Conservation (phyloP, 495 filamentous ascomycete species). For the Tricharina praecox region DNA sequence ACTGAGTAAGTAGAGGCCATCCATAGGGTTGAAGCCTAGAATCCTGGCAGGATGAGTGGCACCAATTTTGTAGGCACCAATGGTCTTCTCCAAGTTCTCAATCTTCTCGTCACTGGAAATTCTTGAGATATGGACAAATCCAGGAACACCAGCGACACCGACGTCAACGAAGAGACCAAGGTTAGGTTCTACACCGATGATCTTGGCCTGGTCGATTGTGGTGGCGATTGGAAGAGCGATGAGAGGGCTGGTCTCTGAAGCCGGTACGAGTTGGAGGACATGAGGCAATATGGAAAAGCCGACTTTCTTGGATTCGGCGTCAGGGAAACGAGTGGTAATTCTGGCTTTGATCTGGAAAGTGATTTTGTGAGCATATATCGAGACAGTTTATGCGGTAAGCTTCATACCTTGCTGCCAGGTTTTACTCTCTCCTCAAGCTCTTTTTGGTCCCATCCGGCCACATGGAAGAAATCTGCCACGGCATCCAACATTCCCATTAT, state of each 20-base stretch:
- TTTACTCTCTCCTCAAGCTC: slow-evolving; percentile 59
- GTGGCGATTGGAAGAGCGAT: slow-evolving; percentile 51
- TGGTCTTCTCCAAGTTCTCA: slow-evolving; percentile 56
- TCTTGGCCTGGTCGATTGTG: slow-evolving; percentile 54
- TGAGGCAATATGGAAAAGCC: slow-evolving; percentile 77
- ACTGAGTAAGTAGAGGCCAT: slow-evolving; percentile 73
- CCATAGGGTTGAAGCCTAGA: slow-evolving; percentile 68
- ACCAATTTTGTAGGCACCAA: slow-evolving; percentile 58
- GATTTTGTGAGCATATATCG: not conserved
- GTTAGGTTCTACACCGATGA: slow-evolving; percentile 57
- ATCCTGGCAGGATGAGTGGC: slow-evolving; percentile 65
- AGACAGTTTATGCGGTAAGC: not conserved
- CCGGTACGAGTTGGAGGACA: slow-evolving; percentile 46
- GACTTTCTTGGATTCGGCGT: slow-evolving; percentile 59
- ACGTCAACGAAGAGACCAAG: slow-evolving; percentile 69
- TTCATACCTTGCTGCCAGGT: slow-evolving; percentile 46
- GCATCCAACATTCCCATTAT: slow-evolving; percentile 82
- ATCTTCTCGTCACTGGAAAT: slow-evolving; percentile 65
- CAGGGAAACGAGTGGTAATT: slow-evolving; percentile 69
- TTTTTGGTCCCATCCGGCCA: slow-evolving; percentile 40
- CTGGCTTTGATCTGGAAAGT: slow-evolving; percentile 47
- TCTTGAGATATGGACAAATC: slow-evolving; percentile 85
- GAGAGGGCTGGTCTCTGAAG: slow-evolving; percentile 25
- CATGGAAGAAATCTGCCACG: slow-evolving; percentile 75
- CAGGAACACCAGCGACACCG: slow-evolving; percentile 52